phyloP scores from a whole-genome alignment of 805 yeast species.

The Yamadazyma philogaea region DNA sequence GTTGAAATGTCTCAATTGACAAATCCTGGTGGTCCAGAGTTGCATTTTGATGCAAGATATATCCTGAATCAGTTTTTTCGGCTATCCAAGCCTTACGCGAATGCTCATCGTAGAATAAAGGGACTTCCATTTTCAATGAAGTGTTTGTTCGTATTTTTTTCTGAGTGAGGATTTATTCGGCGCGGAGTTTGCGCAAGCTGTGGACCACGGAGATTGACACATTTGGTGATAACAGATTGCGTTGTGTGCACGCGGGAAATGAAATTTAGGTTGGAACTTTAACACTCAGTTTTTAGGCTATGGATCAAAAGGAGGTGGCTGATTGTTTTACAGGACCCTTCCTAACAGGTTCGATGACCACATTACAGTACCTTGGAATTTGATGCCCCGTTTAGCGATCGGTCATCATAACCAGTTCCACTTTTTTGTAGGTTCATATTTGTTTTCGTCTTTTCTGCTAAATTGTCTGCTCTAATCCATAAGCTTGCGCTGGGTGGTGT shows the following conservation, averaged over 20 bases:
- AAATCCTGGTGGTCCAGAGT: background rate
- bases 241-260: background rate
- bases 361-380: background rate
- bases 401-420: too few relatives aligned
- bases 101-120: slow-evolving; percentile 1
- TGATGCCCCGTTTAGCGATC: background rate
- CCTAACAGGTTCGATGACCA: background rate
- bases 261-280: background rate
- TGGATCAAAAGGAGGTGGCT: background rate
- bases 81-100: slow-evolving; percentile 1
- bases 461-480: too few relatives aligned
- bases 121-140: slow-evolving; percentile 1
- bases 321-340: background rate
- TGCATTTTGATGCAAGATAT: background rate
- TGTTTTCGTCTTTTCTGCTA: too few relatives aligned
- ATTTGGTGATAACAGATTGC: background rate
- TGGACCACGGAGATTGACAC: slow-evolving; percentile 1
- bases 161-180: too few relatives aligned
- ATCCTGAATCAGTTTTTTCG: slow-evolving; percentile 5
- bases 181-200: too few relatives aligned
- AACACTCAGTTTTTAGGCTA: background rate
- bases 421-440: too few relatives aligned
- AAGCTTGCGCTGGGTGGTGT: too few relatives aligned
- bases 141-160: background rate
- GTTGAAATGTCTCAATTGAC: background rate